Percentiles rank a stretch among this genome's conserved stretches.
These are phyloP conservation scores for Hydnomerulius pinastri DNA, from an alignment of 768 basidiomycete genomes.

Conservation along the genomic window DNA sequence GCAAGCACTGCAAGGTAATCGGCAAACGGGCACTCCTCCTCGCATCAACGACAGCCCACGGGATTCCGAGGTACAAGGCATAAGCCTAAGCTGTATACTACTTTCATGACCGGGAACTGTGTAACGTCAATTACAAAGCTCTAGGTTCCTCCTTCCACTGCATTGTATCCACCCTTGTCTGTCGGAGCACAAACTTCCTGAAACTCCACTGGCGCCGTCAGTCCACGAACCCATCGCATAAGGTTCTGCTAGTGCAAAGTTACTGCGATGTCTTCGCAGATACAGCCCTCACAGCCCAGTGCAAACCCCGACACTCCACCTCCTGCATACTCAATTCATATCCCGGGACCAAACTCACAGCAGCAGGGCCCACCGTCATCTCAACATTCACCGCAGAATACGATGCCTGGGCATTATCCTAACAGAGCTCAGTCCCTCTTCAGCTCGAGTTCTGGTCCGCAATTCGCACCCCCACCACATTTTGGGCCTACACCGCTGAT, in stretches of 20 bases:
- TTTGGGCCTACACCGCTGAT: slow-evolving; percentile 45
- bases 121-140: neutral
- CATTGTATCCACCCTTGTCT: neutral
- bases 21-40: no score
- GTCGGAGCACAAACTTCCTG: neutral
- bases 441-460: slow-evolving; percentile 14
- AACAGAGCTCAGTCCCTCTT: slow-evolving; percentile 16
- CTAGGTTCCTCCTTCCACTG: neutral
- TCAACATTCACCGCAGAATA: slow-evolving; percentile 16
- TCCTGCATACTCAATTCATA: slow-evolving; percentile 28
- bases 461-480: slow-evolving; percentile 16
- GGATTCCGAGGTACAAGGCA: neutral
- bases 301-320: slow-evolving; percentile 31
- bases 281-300: slow-evolving; percentile 16
- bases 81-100: neutral
- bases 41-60: no score
- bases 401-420: slow-evolving; percentile 16
- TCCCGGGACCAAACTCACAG: slow-evolving; percentile 8
- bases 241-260: neutral
- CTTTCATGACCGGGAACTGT: neutral
- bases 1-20: no score
- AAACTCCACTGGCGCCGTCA: neutral
- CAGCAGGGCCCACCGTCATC: slow-evolving; percentile 16
- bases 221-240: neutral
- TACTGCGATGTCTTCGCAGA: slow-evolving; percentile 14